These are phyloP conservation scores for Colletotrichum tropicale DNA, from an alignment of 2,329 filamentous ascomycete genomes.

Conservation along the genomic window DNA sequence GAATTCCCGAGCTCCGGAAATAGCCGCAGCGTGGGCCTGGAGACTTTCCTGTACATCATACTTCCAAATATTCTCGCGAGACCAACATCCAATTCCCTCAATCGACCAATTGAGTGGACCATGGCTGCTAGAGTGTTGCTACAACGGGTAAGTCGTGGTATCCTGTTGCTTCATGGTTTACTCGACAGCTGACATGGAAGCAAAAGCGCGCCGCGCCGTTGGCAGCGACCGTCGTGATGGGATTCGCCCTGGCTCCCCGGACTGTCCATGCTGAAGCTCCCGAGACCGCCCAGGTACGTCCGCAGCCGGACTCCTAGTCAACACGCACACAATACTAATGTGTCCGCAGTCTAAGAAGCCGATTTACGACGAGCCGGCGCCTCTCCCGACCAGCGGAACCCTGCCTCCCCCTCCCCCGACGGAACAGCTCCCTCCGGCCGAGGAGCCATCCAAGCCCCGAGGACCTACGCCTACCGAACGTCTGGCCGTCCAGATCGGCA, in stretches of 20 bases:
- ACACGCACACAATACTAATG: slow-evolving; percentile 3
- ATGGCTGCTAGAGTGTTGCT: slow-evolving; percentile 67
- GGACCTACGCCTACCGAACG: slow-evolving; percentile 86
- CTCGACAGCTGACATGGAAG: slow-evolving; percentile 8
- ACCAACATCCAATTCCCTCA: slow-evolving; percentile 23
- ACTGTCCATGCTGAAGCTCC: slow-evolving; percentile 58
- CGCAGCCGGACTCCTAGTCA: neutral
- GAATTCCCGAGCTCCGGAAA: slow-evolving; percentile 29
- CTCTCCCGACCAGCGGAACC: slow-evolving; percentile 37
- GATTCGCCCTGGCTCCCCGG: slow-evolving; percentile 51
- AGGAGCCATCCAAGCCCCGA: slow-evolving; percentile 33
- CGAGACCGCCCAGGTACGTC: slow-evolving; percentile 20
- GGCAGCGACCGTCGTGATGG: slow-evolving; percentile 55
- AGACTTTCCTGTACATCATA: slow-evolving; percentile 20
- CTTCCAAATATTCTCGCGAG: slow-evolving; percentile 24
- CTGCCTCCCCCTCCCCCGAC: slow-evolving; percentile 35
- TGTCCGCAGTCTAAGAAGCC: slow-evolving; percentile 61
- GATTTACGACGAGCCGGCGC: slow-evolving; percentile 79
- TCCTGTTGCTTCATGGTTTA: neutral
- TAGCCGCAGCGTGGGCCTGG: slow-evolving; percentile 27
- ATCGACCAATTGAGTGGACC: slow-evolving; percentile 52
- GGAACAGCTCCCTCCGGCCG: slow-evolving; percentile 30
- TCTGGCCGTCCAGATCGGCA: slow-evolving; percentile 81
- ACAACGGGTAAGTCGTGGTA: slow-evolving; percentile 50
- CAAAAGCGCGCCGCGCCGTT: slow-evolving; percentile 58